A percentile compares a stretch with the other conserved stretches of the same genome.
phyloP scores from a whole-genome alignment of 441 rosid species.

The Gossypium lobatum region DNA sequence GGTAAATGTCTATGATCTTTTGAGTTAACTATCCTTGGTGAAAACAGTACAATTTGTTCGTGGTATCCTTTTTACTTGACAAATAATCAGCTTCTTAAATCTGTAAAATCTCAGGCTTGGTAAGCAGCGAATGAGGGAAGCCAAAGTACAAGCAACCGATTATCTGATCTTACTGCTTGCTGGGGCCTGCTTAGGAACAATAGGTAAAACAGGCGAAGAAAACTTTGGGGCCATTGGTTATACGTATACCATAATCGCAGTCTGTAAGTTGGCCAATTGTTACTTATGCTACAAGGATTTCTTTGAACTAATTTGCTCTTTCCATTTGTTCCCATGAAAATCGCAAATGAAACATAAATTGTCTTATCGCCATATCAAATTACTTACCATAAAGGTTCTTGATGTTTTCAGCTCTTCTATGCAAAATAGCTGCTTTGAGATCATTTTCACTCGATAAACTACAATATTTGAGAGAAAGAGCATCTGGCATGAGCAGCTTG shows the following conservation, averaged over 20 bases:
- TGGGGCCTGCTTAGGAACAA: conserved; percentile 87
- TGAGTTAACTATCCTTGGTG: neutral
- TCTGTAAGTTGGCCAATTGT: conserved; percentile 51
- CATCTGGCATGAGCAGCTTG: conserved; percentile 86
- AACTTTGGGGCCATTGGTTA: conserved; percentile 72
- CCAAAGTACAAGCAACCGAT: conserved; percentile 69
- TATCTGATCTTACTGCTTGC: conserved; percentile 84
- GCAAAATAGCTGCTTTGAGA: conserved; percentile 87
- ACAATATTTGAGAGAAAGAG: conserved; percentile 87
- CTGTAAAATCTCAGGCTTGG: conserved; percentile 46
- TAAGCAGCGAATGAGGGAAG: conserved; percentile 84
- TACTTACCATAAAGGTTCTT: conserved; percentile 8
- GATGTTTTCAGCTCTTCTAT: conserved; percentile 65
- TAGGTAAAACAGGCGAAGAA: conserved; percentile 57
- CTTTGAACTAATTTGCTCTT: neutral
- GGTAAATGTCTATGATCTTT: neutral
- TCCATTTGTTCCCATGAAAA: neutral
- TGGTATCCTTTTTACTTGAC: neutral
- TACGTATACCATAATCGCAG: conserved; percentile 74
- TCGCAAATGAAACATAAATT: neutral
- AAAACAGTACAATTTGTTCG: neutral
- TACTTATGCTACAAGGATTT: neutral
- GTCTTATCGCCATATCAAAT: neutral
- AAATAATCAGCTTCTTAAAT: conserved; percentile 12
- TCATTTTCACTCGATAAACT: conserved; percentile 78